These are phyloP conservation scores for Ophiosphaerella korrae DNA, from an alignment of 2,329 filamentous ascomycete species.

Conservation along the genomic window DNA sequence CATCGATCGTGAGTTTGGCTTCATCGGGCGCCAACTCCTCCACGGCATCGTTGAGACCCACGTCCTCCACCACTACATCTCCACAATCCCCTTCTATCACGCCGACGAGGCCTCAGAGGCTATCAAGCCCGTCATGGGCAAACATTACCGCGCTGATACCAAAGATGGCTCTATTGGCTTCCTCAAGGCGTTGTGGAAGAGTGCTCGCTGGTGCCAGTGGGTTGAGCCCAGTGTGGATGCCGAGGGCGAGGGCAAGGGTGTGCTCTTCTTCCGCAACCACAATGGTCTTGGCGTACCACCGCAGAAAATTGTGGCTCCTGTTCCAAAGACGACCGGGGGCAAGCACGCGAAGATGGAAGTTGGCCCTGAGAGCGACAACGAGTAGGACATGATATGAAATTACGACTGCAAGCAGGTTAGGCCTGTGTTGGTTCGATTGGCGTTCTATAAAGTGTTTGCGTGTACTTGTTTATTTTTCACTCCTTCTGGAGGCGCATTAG, in stretches of 20 bases:
- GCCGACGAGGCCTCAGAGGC: slow-evolving; percentile 93
- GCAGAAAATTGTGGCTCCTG: slow-evolving; percentile 47
- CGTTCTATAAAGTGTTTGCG: slow-evolving; percentile 16
- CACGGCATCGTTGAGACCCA: slow-evolving; percentile 98
- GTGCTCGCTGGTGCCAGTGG: slow-evolving; percentile 90
- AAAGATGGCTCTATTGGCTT: slow-evolving; percentile 79
- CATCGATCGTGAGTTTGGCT: slow-evolving; percentile 96
- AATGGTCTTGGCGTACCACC: slow-evolving; percentile 78
- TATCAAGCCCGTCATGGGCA: slow-evolving; percentile 93
- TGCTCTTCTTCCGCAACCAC: slow-evolving; percentile 93
- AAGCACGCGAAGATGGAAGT: slow-evolving; percentile 44
- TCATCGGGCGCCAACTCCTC: slow-evolving; percentile 86
- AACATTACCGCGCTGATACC: slow-evolving; percentile 87
- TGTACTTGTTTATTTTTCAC: slow-evolving; percentile 8
- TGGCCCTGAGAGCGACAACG: slow-evolving; percentile 38
- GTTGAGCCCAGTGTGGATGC: slow-evolving; percentile 89
- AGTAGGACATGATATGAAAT: slow-evolving; percentile 29
- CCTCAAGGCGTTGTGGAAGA: slow-evolving; percentile 79
- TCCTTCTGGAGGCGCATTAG: slow-evolving; percentile 18
- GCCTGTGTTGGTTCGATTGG: slow-evolving; percentile 16
- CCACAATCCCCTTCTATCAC: slow-evolving; percentile 94
- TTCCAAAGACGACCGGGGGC: slow-evolving; percentile 33
- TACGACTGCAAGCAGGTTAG: slow-evolving; percentile 22
- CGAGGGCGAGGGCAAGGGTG: slow-evolving; percentile 77
- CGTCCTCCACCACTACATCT: slow-evolving; percentile 97